These are phyloP conservation scores for Alloteropsis angusta DNA, from an alignment of 202 grass and related monocot species.

Conservation along the genomic window DNA sequence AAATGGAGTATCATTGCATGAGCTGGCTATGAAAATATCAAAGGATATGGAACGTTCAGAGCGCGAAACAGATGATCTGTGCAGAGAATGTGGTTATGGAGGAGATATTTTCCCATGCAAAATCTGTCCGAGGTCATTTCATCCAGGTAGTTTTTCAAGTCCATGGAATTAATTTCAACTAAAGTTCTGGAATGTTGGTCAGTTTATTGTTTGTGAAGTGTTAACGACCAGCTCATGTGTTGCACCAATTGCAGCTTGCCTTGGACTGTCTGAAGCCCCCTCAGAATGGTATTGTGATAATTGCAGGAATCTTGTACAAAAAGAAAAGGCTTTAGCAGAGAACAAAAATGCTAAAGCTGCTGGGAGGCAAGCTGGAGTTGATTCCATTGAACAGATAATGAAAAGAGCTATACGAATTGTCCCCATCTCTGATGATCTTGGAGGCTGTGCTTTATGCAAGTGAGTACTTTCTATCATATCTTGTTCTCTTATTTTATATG, in stretches of 20 bases:
- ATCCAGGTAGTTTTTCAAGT: constrained; percentile 51
- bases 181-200: neutral
- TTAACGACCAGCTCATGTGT: neutral
- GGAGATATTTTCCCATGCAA: constrained; percentile 88
- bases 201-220: neutral
- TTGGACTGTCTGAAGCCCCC: constrained; percentile 49
- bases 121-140: constrained; percentile 89
- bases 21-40: constrained; percentile 80
- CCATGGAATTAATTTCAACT: neutral
- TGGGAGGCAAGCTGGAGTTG: constrained; percentile 77
- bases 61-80: constrained; percentile 74
- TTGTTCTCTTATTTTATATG: neutral
- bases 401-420: constrained; percentile 83
- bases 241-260: constrained; percentile 51
- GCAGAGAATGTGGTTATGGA: constrained; percentile 73
- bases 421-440: constrained; percentile 69
- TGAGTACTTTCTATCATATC: constrained; percentile 35
- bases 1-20: constrained; percentile 92
- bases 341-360: constrained; percentile 83
- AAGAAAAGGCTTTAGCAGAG: constrained; percentile 58
- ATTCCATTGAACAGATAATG: constrained; percentile 96
- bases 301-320: constrained; percentile 69
- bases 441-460: constrained; percentile 86
- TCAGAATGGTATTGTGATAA: constrained; percentile 85
- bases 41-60: constrained; percentile 53